Conservation (phyloP, 202 grass and related monocot species). For the Saccharum hybrid region DNA sequence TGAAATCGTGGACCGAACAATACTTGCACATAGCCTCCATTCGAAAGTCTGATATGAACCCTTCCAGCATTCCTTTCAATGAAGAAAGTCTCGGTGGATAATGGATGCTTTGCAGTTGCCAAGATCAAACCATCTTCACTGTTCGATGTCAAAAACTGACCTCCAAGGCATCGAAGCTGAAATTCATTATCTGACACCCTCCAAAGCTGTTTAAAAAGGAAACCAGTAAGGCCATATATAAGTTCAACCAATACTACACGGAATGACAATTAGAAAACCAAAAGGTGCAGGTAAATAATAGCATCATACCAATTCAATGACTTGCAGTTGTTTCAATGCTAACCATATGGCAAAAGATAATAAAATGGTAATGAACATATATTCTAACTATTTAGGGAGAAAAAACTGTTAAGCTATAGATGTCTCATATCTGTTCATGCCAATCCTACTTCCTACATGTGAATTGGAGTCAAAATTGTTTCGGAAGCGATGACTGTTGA, state of each 20-base stretch:
- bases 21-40: conserved; percentile 75
- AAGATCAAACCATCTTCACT: conserved; percentile 52
- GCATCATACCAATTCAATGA: conserved; percentile 4
- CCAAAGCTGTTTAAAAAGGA: conserved; percentile 58
- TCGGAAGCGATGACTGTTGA: background rate
- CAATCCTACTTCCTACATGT: conserved; percentile 8
- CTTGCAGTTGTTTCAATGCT: background rate
- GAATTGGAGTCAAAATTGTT: background rate
- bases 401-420: background rate
- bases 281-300: background rate
- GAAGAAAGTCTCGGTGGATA: conserved; percentile 56
- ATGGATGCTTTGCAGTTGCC: conserved; percentile 48
- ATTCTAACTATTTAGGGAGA: background rate
- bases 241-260: background rate
- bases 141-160: conserved; percentile 67
- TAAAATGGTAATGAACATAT: background rate
- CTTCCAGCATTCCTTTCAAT: conserved; percentile 64
- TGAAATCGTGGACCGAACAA: conserved; percentile 15
- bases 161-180: conserved; percentile 66
- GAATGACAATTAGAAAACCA: background rate
- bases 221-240: conserved; percentile 12
- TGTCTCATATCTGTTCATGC: background rate
- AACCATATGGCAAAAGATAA: background rate
- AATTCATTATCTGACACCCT: conserved; percentile 73
- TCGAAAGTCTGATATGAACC: conserved; percentile 74